Percentiles rank a stretch among this genome's conserved stretches.
Conservation (phyloP, 164 flowering plant genomes). For the Aristolochia fimbriata region DNA sequence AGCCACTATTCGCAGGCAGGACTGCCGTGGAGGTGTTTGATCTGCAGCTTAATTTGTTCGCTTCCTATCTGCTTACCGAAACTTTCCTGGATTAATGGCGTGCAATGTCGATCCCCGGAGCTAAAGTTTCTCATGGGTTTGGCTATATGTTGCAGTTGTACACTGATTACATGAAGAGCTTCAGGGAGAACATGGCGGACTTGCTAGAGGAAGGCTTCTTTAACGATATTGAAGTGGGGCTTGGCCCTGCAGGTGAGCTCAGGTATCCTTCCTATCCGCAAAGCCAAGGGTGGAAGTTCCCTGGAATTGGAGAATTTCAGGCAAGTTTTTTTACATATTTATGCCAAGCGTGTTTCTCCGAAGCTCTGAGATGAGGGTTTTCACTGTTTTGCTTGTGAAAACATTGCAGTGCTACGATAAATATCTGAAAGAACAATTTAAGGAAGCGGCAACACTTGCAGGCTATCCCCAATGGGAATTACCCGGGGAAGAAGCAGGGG, state of each 20-base stretch:
- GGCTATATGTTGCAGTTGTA: constrained; percentile 40
- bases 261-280: constrained; percentile 76
- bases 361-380: background rate
- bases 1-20: constrained; percentile 55
- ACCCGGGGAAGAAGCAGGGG: constrained; percentile 73
- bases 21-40: constrained; percentile 65
- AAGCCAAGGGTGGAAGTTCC: constrained; percentile 74
- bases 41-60: background rate
- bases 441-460: constrained; percentile 39
- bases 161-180: constrained; percentile 82
- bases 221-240: constrained; percentile 78
- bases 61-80: background rate
- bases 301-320: constrained; percentile 92
- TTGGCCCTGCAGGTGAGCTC: constrained; percentile 88
- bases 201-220: constrained; percentile 49
- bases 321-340: constrained; percentile 14
- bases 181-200: constrained; percentile 70
- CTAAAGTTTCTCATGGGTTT: background rate
- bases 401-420: constrained; percentile 71
- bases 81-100: too few species aligned
- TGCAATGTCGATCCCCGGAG: too few species aligned
- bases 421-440: constrained; percentile 51
- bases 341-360: background rate
- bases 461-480: constrained; percentile 76
- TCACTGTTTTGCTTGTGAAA: background rate